Evolutionary conservation across 441 rosid genomes (phyloP).

Genomic region (Iberis amara): DNA sequence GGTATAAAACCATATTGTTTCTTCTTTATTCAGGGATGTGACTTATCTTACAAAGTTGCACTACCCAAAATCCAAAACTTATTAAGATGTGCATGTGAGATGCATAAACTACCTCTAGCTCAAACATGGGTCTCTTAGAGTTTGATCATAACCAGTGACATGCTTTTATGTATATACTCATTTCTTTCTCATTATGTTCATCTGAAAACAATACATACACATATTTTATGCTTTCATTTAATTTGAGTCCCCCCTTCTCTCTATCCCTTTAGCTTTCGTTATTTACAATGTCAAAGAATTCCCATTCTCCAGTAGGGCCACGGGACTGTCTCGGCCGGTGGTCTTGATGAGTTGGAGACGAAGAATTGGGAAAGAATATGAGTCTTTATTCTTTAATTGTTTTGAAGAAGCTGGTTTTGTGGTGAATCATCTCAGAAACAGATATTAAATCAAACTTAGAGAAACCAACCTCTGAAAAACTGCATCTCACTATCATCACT

Average conservation of each 20-base stretch:
- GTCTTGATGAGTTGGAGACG: slow-evolving; percentile 93
- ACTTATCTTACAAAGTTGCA: slow-evolving; percentile 53
- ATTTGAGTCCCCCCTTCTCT: too few species aligned
- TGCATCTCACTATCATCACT: slow-evolving; percentile 12
- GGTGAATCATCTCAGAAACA: slow-evolving; percentile 64
- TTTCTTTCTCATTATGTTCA: too few species aligned
- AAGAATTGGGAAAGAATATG: slow-evolving; percentile 80
- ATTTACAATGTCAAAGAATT: too few species aligned
- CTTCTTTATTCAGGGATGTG: slow-evolving; percentile 37
- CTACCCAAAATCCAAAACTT: slow-evolving; percentile 70
- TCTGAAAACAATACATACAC: too few species aligned
- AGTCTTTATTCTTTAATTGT: slow-evolving; percentile 70
- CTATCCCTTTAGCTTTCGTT: too few species aligned
- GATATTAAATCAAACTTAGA: slow-evolving; percentile 51
- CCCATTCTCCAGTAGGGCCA: too few species aligned
- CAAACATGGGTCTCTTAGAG: too few species aligned
- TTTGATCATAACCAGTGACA: too few species aligned
- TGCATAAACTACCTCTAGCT: too few species aligned
- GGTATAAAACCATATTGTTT: too few species aligned
- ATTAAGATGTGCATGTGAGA: slow-evolving; percentile 64
- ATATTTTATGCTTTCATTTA: too few species aligned
- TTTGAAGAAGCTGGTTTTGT: slow-evolving; percentile 67
- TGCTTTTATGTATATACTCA: too few species aligned
- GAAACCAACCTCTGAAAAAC: slow-evolving; percentile 14
- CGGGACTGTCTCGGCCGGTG: slow-evolving; percentile 43